Evolutionary conservation across 2,329 filamentous ascomycete species (phyloP).

Genomic region (Colletotrichum trifolii): DNA sequence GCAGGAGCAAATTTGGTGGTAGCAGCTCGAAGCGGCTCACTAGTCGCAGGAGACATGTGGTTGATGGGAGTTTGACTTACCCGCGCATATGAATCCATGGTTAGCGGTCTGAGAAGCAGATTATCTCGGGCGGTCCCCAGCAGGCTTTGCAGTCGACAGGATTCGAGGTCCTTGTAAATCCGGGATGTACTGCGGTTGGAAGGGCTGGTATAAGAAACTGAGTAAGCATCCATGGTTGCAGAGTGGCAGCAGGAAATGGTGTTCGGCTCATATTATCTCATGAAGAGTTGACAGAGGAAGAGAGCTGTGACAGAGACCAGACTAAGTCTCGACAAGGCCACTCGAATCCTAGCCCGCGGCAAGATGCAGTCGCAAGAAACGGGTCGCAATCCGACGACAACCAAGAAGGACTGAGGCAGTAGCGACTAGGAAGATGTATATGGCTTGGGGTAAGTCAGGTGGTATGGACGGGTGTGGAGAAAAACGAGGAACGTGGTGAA

Average conservation of each 20-base stretch:
- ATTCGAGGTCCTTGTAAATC: constrained; percentile 62
- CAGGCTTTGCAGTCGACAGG: constrained; percentile 51
- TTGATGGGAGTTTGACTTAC: constrained; percentile 42
- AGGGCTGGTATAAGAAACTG: constrained; percentile 59
- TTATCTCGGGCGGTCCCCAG: constrained; percentile 45
- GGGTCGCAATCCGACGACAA: not conserved
- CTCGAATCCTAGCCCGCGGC: constrained; percentile 10
- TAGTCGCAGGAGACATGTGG: constrained; percentile 33
- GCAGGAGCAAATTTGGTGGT: constrained; percentile 1
- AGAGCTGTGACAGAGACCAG: constrained; percentile 11
- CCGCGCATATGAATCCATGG: constrained; percentile 50
- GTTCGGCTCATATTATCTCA: constrained; percentile 2
- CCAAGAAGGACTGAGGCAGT: constrained; percentile 23
- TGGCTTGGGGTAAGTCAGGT: constrained; percentile 17
- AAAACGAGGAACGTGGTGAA: constrained; percentile 21
- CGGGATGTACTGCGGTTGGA: constrained; percentile 56
- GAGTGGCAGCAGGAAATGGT: not conserved
- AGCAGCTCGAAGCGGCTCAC: constrained; percentile 19
- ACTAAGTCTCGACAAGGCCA: constrained; percentile 21
- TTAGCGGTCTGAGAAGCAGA: constrained; percentile 43
- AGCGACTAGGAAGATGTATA: not conserved
- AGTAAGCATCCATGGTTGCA: constrained; percentile 62
- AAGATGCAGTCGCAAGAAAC: constrained; percentile 17
- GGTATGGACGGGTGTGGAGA: constrained; percentile 24
- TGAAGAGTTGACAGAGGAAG: not conserved